Conservation (phyloP, 768 basidiomycete species). For the Stropharia rugosoannulata region DNA sequence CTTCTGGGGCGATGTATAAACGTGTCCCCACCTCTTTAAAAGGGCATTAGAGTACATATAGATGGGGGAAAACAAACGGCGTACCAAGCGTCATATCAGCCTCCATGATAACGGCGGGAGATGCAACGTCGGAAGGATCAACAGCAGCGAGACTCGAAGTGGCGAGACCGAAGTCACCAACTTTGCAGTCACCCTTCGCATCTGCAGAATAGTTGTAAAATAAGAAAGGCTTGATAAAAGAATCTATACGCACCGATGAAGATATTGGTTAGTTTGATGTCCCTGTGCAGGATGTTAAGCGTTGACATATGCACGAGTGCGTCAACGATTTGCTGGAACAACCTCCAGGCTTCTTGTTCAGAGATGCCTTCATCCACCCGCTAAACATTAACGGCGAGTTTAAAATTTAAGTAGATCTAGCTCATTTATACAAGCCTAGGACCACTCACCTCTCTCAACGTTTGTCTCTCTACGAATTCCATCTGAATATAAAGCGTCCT, state of each 20-base stretch:
- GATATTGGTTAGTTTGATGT: conserved; percentile 93
- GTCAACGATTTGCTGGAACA: conserved; percentile 89
- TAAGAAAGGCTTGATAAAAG: neutral
- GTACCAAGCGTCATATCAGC: conserved; percentile 76
- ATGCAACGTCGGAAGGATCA: conserved; percentile 67
- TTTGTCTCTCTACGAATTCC: conserved; percentile 93
- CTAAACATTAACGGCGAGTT: conserved; percentile 26
- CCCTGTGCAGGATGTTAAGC: conserved; percentile 83
- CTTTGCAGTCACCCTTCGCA: conserved; percentile 83
- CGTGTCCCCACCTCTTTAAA: conserved; percentile 81
- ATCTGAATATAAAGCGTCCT: conserved; percentile 93
- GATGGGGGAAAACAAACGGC: conserved; percentile 6
- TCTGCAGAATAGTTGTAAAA: conserved; percentile 38
- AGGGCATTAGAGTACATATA: neutral
- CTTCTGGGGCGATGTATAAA: conserved; percentile 92
- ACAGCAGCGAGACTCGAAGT: conserved; percentile 80
- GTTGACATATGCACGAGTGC: conserved; percentile 89
- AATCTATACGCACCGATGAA: conserved; percentile 68
- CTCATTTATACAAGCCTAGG: neutral
- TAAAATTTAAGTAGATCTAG: neutral
- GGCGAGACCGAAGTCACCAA: conserved; percentile 93
- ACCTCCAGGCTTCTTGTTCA: conserved; percentile 85
- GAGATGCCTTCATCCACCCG: conserved; percentile 77
- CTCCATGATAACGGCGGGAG: conserved; percentile 43
- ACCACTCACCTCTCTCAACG: conserved; percentile 69